These are phyloP conservation scores for Pythium biforme DNA, from an alignment of 352 stramenopile genomes.

Conservation along the genomic window DNA sequence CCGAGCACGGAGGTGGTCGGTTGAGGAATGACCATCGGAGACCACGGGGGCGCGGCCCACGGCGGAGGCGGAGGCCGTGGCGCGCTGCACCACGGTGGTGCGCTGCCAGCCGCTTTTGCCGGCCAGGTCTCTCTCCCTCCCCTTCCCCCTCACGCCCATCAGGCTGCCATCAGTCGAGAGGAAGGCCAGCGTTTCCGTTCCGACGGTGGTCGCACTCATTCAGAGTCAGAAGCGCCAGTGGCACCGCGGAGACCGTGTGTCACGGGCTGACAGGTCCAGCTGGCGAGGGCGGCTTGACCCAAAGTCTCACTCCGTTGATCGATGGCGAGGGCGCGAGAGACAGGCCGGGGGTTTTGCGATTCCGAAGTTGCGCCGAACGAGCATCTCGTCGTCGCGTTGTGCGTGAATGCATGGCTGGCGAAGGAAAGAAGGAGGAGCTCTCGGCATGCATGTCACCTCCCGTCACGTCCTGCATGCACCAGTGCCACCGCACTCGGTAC, in stretches of 20 bases:
- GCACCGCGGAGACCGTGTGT: slow-evolving; percentile 2
- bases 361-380: background rate
- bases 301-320: slow-evolving; percentile 7
- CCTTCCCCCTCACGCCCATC: background rate
- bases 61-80: too few relatives aligned
- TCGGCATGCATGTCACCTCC: background rate
- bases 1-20: slow-evolving; percentile 3
- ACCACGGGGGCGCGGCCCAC: too few relatives aligned
- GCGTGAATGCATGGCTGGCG: slow-evolving; percentile 9
- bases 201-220: background rate
- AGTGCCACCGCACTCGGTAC: too few relatives aligned
- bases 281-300: background rate
- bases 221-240: slow-evolving; percentile 14
- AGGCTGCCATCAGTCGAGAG: background rate
- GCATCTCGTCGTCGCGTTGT: background rate
- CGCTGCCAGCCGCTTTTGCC: background rate
- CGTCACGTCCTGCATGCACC: background rate
- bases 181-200: background rate
- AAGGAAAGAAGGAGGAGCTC: background rate
- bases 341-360: background rate
- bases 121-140: background rate
- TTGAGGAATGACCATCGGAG: slow-evolving; percentile 20
- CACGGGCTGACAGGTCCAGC: slow-evolving; percentile 4
- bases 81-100: background rate
- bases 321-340: background rate